These are phyloP conservation scores for Raffaelea deltoideospora DNA, from an alignment of 2,329 filamentous ascomycete genomes.

Conservation along the genomic window DNA sequence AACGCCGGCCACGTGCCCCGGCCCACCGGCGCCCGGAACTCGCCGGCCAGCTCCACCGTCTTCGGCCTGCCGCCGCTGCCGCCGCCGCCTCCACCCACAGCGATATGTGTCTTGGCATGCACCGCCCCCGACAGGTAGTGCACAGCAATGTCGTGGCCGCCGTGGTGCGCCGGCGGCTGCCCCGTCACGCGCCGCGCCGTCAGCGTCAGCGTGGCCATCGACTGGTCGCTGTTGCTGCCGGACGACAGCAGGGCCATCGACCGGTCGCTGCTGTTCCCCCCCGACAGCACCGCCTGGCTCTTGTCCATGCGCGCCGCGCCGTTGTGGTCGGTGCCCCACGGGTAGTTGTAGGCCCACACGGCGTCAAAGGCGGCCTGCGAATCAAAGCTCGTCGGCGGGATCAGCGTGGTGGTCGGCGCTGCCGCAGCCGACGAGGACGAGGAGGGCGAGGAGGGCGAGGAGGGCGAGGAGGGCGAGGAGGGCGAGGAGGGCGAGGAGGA, in stretches of 20 bases:
- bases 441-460: not conserved
- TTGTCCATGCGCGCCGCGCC: slow-evolving; percentile 39
- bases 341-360: slow-evolving; percentile 37
- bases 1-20: slow-evolving; percentile 42
- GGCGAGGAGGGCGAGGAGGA: too few species aligned
- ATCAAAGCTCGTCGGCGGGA: slow-evolving; percentile 23
- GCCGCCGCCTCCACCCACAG: slow-evolving; percentile 18
- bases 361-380: slow-evolving; percentile 22
- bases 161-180: slow-evolving; percentile 21
- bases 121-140: slow-evolving; percentile 35
- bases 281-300: slow-evolving; percentile 24
- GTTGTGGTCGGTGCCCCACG: slow-evolving; percentile 43
- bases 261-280: slow-evolving; percentile 1
- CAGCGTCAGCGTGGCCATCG: slow-evolving; percentile 26
- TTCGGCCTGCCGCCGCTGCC: too few species aligned
- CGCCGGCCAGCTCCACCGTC: slow-evolving; percentile 25
- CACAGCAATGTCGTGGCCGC: slow-evolving; percentile 26
- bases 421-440: not conserved
- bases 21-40: slow-evolving; percentile 23
- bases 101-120: slow-evolving; percentile 23
- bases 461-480: too few species aligned
- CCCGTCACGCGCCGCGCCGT: slow-evolving; percentile 28
- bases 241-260: slow-evolving; percentile 12
- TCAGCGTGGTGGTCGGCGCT: slow-evolving; percentile 18
- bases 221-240: slow-evolving; percentile 3